A percentile compares a stretch with the other conserved stretches of the same genome.
Evolutionary conservation across 2,329 filamentous ascomycete genomes (phyloP).

Genomic region (Trichoderma harzianum): DNA sequence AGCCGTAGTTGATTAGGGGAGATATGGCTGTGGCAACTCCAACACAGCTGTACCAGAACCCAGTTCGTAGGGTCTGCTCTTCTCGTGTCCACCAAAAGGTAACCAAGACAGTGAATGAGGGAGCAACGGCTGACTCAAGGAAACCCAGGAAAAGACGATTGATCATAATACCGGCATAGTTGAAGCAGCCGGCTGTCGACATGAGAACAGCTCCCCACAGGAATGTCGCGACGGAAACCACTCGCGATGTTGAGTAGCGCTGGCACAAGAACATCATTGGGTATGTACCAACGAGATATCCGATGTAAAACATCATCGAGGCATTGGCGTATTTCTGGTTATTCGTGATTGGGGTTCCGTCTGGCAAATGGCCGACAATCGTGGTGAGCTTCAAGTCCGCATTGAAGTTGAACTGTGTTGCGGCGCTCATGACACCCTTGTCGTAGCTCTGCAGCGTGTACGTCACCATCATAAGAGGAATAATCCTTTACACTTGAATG

Average conservation of each 20-base stretch:
- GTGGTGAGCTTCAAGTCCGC: conserved; percentile 2
- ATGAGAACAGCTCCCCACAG: conserved; percentile 4
- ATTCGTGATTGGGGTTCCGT: conserved; percentile 1
- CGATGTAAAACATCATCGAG: conserved; percentile 7
- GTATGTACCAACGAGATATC: conserved; percentile 3
- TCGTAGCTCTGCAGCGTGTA: conserved; percentile 6
- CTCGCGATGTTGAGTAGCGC: neutral
- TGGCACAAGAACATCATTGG: conserved; percentile 9
- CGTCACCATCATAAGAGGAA: conserved; percentile 9
- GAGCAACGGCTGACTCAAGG: conserved; percentile 1
- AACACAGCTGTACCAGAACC: conserved; percentile 1
- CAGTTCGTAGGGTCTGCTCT: neutral
- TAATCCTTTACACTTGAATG: neutral
- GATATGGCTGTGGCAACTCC: conserved; percentile 6
- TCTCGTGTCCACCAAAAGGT: conserved; percentile 8
- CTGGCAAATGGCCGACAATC: neutral
- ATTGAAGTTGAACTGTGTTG: conserved; percentile 10
- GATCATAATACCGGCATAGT: conserved; percentile 3
- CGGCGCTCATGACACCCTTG: conserved; percentile 7
- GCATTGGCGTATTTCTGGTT: conserved; percentile 11
- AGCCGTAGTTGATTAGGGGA: conserved; percentile 1
- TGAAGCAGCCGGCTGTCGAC: conserved; percentile 1
- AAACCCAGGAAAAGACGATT: neutral
- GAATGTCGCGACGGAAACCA: neutral
- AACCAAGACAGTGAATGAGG: neutral